These are phyloP conservation scores for Prunus mongolica DNA, from an alignment of 306 rosid species.

Conservation along the genomic window DNA sequence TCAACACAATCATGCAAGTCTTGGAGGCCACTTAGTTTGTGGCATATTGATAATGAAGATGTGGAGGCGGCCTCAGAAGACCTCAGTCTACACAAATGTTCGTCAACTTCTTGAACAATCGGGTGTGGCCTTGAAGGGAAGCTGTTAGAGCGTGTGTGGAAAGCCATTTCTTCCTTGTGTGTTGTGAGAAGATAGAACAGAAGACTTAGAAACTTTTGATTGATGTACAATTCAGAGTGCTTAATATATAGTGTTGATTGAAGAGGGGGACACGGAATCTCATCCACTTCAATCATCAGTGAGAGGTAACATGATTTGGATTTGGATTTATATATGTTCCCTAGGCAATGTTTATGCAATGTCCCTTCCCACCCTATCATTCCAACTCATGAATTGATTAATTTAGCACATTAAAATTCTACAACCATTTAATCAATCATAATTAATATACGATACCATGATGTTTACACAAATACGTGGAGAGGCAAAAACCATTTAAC, in stretches of 20 bases:
- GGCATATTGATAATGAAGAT: constrained; percentile 15
- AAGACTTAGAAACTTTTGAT: neutral
- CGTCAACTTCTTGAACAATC: constrained; percentile 15
- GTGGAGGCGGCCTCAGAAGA: constrained; percentile 19
- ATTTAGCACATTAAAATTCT: neutral
- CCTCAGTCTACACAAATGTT: constrained; percentile 26
- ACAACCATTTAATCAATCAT: no score
- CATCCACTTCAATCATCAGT: constrained; percentile 9
- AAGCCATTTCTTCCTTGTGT: constrained; percentile 17
- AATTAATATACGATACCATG: no score
- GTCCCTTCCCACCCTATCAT: constrained; percentile 23
- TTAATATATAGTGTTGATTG: neutral
- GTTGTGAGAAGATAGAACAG: neutral
- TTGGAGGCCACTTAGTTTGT: constrained; percentile 31
- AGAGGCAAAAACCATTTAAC: no score
- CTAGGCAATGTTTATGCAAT: constrained; percentile 14
- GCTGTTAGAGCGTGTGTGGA: constrained; percentile 36
- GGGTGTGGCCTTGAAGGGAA: constrained; percentile 43
- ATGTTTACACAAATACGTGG: no score
- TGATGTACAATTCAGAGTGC: neutral
- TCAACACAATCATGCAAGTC: constrained; percentile 39
- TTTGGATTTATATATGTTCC: constrained; percentile 16
- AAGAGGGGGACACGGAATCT: constrained; percentile 30
- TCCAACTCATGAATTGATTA: constrained; percentile 16
- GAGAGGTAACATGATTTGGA: constrained; percentile 11